These are phyloP conservation scores for Tetrastigma voinierianum DNA, from an alignment of 164 flowering plant genomes.

Conservation along the genomic window DNA sequence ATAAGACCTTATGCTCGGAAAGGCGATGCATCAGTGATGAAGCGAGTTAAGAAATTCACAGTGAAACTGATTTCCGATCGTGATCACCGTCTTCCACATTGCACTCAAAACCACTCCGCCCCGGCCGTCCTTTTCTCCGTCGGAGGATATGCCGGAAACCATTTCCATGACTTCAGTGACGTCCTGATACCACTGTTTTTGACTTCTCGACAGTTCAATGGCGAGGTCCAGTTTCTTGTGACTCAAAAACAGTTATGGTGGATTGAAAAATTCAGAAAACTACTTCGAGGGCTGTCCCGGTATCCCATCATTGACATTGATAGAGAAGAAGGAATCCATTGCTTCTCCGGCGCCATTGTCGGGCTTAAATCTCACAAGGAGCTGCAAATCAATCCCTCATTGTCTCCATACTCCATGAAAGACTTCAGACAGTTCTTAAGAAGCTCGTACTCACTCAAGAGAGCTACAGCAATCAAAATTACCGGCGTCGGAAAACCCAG, in stretches of 20 bases:
- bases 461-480: slow-evolving; percentile 25
- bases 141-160: slow-evolving; percentile 71
- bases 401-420: slow-evolving; percentile 39
- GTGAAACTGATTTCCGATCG: slow-evolving; percentile 20
- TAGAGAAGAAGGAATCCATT: slow-evolving; percentile 38
- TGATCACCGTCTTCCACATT: slow-evolving; percentile 32
- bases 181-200: slow-evolving; percentile 57
- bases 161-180: slow-evolving; percentile 75
- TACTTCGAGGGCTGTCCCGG: slow-evolving; percentile 44
- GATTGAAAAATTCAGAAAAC: slow-evolving; percentile 30
- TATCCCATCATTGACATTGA: slow-evolving; percentile 54
- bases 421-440: slow-evolving; percentile 54
- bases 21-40: slow-evolving; percentile 42
- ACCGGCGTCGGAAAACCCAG: slow-evolving; percentile 34
- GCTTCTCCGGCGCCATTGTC: slow-evolving; percentile 43
- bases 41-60: slow-evolving; percentile 22
- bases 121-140: slow-evolving; percentile 70
- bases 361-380: slow-evolving; percentile 60
- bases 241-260: slow-evolving; percentile 36
- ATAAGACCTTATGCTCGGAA: slow-evolving; percentile 72
- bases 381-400: slow-evolving; percentile 42
- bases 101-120: slow-evolving; percentile 40
- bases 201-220: slow-evolving; percentile 41
- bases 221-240: slow-evolving; percentile 64
- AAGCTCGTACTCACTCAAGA: slow-evolving; percentile 40